Percentiles rank a stretch among this genome's conserved stretches.
Conservation (phyloP, 805 yeast genomes). For the Clavispora phyllophila region DNA sequence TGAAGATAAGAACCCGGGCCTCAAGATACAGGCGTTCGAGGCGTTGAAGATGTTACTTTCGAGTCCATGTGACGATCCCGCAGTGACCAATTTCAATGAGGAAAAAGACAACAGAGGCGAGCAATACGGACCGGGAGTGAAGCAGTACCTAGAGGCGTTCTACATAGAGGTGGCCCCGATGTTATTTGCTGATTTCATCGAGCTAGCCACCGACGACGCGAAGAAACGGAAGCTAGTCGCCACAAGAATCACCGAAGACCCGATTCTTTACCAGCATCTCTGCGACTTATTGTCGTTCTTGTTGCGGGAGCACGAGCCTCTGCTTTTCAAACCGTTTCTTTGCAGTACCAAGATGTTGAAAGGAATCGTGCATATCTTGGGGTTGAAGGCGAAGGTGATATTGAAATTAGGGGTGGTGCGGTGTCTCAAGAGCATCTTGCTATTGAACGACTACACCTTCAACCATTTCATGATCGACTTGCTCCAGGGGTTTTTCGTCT, state of each 20-base stretch:
- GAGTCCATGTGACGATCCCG: slow-evolving; percentile 26
- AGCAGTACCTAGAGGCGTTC: slow-evolving; percentile 51
- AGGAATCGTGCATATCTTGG: slow-evolving; percentile 50
- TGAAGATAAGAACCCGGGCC: slow-evolving; percentile 61
- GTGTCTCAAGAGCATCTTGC: slow-evolving; percentile 58
- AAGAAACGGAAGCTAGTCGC: slow-evolving; percentile 2
- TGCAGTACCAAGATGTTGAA: slow-evolving; percentile 52
- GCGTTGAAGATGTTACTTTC: slow-evolving; percentile 73
- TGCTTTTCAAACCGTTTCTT: slow-evolving; percentile 57
- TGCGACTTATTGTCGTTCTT: slow-evolving; percentile 72
- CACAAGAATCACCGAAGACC: slow-evolving; percentile 23
- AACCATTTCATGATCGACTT: slow-evolving; percentile 53
- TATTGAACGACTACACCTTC: slow-evolving; percentile 59
- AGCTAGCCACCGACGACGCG: slow-evolving; percentile 16
- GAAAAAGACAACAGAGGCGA: slow-evolving; percentile 5
- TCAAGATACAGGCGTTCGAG: slow-evolving; percentile 78
- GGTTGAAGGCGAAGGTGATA: slow-evolving; percentile 39
- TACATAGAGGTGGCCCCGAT: slow-evolving; percentile 58
- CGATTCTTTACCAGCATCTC: slow-evolving; percentile 47
- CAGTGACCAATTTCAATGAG: slow-evolving; percentile 5
- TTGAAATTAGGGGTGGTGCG: slow-evolving; percentile 64
- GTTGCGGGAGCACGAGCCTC: slow-evolving; percentile 55
- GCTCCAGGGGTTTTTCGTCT: slow-evolving; percentile 43
- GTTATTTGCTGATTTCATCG: slow-evolving; percentile 46
- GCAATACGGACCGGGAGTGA: slow-evolving; percentile 18